These are phyloP conservation scores for Physaria fendleri DNA, from an alignment of 345 rosid genomes.

Conservation along the genomic window DNA sequence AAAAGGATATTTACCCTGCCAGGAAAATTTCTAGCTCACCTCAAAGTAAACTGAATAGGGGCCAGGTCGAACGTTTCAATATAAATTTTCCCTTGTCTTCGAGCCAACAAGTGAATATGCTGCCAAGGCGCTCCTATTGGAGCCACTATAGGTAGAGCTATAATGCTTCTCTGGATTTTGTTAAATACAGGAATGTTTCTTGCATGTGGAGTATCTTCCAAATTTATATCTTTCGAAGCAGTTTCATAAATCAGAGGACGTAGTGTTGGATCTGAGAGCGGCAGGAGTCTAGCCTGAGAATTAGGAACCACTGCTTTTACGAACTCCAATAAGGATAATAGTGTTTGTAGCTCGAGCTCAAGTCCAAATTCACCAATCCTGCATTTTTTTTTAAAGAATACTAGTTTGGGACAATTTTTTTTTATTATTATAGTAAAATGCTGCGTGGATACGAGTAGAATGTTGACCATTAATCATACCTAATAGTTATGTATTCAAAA, in stretches of 20 bases:
- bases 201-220: constrained; percentile 34
- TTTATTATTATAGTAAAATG: background rate
- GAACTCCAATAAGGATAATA: constrained; percentile 60
- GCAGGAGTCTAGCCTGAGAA: constrained; percentile 49
- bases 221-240: constrained; percentile 35
- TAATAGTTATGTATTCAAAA: constrained; percentile 67
- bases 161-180: constrained; percentile 35
- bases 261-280: constrained; percentile 44
- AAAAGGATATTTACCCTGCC: constrained; percentile 2
- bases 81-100: constrained; percentile 77
- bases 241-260: constrained; percentile 34
- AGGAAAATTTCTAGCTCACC: constrained; percentile 38
- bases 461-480: constrained; percentile 37
- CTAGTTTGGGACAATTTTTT: constrained; percentile 6
- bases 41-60: constrained; percentile 66
- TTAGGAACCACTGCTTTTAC: constrained; percentile 56
- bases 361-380: constrained; percentile 76
- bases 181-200: constrained; percentile 29
- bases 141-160: constrained; percentile 53
- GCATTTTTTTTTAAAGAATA: constrained; percentile 32
- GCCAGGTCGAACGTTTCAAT: constrained; percentile 76
- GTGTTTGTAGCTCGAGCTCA: constrained; percentile 83
- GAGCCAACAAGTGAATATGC: constrained; percentile 64
- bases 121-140: constrained; percentile 99
- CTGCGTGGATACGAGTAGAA: constrained; percentile 5